Base-by-base conservation (phyloP, 1,284 basidiomycete species). In the Ganoderma lingzhi region DNA sequence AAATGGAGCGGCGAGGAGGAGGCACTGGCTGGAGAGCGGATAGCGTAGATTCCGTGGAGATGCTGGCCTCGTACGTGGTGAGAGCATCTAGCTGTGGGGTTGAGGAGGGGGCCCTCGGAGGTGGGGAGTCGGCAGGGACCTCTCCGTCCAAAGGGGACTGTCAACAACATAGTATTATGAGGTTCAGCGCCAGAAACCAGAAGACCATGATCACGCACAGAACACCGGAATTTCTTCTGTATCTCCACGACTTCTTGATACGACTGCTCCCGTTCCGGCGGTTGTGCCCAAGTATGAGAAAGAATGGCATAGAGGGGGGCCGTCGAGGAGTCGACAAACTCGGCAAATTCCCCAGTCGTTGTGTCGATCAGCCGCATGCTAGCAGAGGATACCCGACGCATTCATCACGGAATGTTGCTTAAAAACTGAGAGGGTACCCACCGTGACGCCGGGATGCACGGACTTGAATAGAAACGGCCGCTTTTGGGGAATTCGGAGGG, bases 291-390 rank as follows among this genome's bases (percentile, higher is more conserved):
- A 14, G 39, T 37, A 14, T 67, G 66, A 2, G 66, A 67, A 1
- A 67, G 45, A 23, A 63, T 67, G 2, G 66, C 66, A 12, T 67
- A 67, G 41, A 5, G 32, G 55, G 55, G 56, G 10, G 23, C 28
- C 28, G 6, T 44, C 6, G 53, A 55, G 1, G 41, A 55, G 30
- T 55, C 32, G 41, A 14, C 3, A 30, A 65, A 59, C 15, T 32
- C 42, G 41, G 42, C 39, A 3, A 65, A 55, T 42, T 48, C 42
- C 23, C 39, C 64, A 32, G 28, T 39, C 9, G 44, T 9, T 6
- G 55, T 65, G 32, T 55, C 44, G 41, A 65, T 55, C 2, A 65
- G 10, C 55, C 64, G 32, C 64, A 65, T 65, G 8, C 35, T 35
- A 3, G 30, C 4, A 4, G 9, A 23, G n/a, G 10, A 51, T 51